Evolutionary conservation across 2,329 filamentous ascomycete species (phyloP).

Genomic region (Dryadomyces quercus-mongolicae): DNA sequence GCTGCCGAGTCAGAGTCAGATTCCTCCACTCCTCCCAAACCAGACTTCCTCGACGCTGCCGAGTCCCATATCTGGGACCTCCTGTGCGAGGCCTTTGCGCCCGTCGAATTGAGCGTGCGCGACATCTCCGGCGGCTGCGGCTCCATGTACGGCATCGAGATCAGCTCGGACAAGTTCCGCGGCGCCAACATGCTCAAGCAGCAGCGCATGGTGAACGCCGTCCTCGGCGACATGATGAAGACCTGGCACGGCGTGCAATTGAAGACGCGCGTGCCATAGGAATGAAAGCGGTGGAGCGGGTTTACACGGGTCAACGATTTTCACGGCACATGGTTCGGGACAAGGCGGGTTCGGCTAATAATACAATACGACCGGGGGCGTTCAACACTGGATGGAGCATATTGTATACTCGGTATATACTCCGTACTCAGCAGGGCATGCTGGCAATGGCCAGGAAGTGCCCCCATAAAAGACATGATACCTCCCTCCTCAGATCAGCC

Average conservation of each 20-base stretch:
- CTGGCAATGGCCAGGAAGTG: no score
- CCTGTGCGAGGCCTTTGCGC: slow-evolving; percentile 34
- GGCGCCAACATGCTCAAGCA: slow-evolving; percentile 67
- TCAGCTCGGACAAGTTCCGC: slow-evolving; percentile 58
- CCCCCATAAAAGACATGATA: no score
- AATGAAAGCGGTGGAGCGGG: background rate
- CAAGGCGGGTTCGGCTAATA: no score
- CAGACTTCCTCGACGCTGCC: slow-evolving; percentile 38
- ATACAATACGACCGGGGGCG: no score
- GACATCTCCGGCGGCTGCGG: slow-evolving; percentile 78
- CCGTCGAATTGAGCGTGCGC: slow-evolving; percentile 49
- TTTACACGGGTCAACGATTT: no score
- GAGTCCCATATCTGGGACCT: slow-evolving; percentile 48
- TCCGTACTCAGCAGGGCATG: no score
- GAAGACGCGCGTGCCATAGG: slow-evolving; percentile 47
- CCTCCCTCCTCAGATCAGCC: no score
- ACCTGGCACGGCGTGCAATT: slow-evolving; percentile 76
- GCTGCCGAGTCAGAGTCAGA: background rate
- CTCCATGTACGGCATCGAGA: slow-evolving; percentile 77
- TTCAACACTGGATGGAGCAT: no score
- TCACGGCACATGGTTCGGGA: no score
- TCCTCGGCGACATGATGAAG: slow-evolving; percentile 64
- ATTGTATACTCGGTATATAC: no score
- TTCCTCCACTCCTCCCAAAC: slow-evolving; percentile 19
- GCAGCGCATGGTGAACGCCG: slow-evolving; percentile 67